Evolutionary conservation across 371 early-diverging fungal genomes (phyloP).

Genomic region (Mortierella sp.): DNA sequence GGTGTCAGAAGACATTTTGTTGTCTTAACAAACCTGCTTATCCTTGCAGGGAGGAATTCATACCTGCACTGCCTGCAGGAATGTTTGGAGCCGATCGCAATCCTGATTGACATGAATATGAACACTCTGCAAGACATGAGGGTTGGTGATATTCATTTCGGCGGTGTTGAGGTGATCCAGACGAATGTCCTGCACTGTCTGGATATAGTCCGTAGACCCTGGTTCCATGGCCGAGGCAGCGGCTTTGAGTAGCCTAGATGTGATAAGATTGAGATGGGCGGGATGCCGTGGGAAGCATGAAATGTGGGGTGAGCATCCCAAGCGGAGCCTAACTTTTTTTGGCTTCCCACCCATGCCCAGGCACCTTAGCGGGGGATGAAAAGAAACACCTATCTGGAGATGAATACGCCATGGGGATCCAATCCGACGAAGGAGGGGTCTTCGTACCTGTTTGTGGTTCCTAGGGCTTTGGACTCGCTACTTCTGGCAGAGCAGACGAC

Average conservation of each 20-base stretch:
- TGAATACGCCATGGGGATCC: not conserved
- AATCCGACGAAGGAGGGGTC: not conserved
- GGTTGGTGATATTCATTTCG: conserved; percentile 63
- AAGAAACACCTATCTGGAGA: too few species aligned
- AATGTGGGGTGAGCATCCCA: too few species aligned
- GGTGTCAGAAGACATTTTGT: too few species aligned
- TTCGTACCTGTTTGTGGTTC: conserved; percentile 64
- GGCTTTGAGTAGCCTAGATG: conserved; percentile 39
- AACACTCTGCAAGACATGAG: conserved; percentile 63
- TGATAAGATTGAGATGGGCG: not conserved
- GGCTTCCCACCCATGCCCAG: too few species aligned
- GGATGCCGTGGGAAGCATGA: not conserved
- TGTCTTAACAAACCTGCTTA: too few species aligned
- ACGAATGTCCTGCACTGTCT: conserved; percentile 83
- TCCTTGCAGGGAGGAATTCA: too few species aligned
- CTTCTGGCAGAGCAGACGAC: conserved; percentile 89
- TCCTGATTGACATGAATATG: conserved; percentile 73
- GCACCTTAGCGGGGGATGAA: too few species aligned
- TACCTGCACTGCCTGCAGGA: conserved; percentile 95
- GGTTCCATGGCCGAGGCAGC: conserved; percentile 40
- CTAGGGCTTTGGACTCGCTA: conserved; percentile 78
- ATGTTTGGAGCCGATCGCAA: conserved; percentile 79
- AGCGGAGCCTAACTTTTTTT: too few species aligned
- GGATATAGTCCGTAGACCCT: conserved; percentile 54
- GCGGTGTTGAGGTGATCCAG: conserved; percentile 84